Conservation (phyloP, 306 rosid species). For the Vigna angularis region DNA sequence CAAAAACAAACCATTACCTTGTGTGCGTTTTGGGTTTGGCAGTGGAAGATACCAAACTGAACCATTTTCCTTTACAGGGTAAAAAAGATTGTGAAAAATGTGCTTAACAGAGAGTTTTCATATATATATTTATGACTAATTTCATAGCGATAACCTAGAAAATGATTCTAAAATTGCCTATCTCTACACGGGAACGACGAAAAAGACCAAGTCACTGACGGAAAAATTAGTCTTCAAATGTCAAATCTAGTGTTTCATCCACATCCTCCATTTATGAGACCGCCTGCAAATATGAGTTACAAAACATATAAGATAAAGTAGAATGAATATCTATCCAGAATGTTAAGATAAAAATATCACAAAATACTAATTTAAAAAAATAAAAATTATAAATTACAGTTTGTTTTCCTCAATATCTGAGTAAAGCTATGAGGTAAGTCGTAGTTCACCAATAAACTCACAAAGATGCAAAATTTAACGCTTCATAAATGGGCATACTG, state of each 20-base stretch:
- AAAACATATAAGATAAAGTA: constrained; percentile 9
- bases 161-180: constrained; percentile 35
- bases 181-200: constrained; percentile 4
- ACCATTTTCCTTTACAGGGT: constrained; percentile 23
- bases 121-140: neutral
- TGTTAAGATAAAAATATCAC: constrained; percentile 9
- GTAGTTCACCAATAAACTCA: neutral
- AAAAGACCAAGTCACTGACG: constrained; percentile 8
- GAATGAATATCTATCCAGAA: constrained; percentile 22
- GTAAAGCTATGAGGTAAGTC: neutral
- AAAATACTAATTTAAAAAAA: neutral
- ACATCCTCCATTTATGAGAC: constrained; percentile 20
- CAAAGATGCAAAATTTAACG: constrained; percentile 7
- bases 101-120: neutral
- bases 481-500: constrained; percentile 1
- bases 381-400: constrained; percentile 24
- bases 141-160: constrained; percentile 16
- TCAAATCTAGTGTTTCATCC: constrained; percentile 35
- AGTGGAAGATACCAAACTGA: neutral
- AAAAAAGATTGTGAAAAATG: neutral
- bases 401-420: neutral
- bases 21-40: constrained; percentile 2
- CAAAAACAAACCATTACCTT: constrained; percentile 11
- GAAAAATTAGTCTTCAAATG: constrained; percentile 15
- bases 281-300: constrained; percentile 39